Conservation (phyloP, 2,329 filamentous ascomycete species). For the Aschersonia sp. region DNA sequence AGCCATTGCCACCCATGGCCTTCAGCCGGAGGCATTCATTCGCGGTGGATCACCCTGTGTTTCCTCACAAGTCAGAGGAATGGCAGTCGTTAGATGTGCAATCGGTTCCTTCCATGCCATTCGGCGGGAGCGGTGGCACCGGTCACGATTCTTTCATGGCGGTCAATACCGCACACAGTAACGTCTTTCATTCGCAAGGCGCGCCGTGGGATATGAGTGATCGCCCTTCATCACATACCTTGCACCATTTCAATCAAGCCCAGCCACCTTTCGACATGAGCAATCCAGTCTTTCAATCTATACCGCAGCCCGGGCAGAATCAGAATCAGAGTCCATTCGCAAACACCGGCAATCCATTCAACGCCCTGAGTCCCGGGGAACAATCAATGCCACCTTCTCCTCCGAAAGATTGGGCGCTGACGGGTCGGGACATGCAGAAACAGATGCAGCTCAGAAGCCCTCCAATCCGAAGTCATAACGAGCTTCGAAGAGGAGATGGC, state of each 20-base stretch:
- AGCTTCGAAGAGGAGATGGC: slow-evolving; percentile 65
- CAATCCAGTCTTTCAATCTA: slow-evolving; percentile 35
- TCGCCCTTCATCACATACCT: slow-evolving; percentile 58
- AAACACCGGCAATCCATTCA: slow-evolving; percentile 39
- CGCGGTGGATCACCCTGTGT: slow-evolving; percentile 38
- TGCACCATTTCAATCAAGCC: slow-evolving; percentile 48
- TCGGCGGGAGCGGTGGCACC: slow-evolving; percentile 37
- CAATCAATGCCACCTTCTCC: slow-evolving; percentile 39
- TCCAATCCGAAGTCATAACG: slow-evolving; percentile 58
- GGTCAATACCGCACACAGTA: slow-evolving; percentile 35
- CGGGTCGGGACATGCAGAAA: slow-evolving; percentile 36
- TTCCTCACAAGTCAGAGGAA: slow-evolving; percentile 50
- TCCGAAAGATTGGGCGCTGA: slow-evolving; percentile 42
- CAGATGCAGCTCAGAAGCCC: slow-evolving; percentile 54
- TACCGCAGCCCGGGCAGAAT: slow-evolving; percentile 25
- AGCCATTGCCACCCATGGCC: slow-evolving; percentile 48
- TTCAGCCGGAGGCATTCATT: slow-evolving; percentile 51
- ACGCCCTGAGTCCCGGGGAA: slow-evolving; percentile 28
- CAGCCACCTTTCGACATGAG: slow-evolving; percentile 40
- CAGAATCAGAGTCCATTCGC: slow-evolving; percentile 42
- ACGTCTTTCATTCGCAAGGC: slow-evolving; percentile 22
- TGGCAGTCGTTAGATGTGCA: slow-evolving; percentile 54
- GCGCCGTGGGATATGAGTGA: slow-evolving; percentile 49
- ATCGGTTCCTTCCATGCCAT: slow-evolving; percentile 46
- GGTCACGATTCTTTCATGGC: slow-evolving; percentile 52